A percentile compares a stretch with the other conserved stretches of the same genome.
phyloP scores from a whole-genome alignment of 768 basidiomycete species.

The Calocera viscosa region DNA sequence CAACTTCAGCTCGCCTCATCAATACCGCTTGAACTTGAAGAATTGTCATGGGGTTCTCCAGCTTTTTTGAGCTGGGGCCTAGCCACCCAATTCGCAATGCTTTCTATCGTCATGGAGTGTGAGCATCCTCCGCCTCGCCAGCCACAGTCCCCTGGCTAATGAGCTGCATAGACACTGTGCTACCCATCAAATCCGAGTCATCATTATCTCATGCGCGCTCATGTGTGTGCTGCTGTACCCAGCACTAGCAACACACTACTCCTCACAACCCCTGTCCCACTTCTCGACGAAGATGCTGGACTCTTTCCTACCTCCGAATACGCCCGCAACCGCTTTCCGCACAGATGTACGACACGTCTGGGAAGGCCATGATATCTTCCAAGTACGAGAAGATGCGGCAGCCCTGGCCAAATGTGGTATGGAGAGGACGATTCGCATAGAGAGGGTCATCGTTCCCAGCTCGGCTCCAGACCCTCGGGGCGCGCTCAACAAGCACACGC shows the following conservation, averaged over 20 bases:
- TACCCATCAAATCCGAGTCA: constrained; percentile 78
- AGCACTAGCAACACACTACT: constrained; percentile 73
- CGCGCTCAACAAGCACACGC: constrained; percentile 47
- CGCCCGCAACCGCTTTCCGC: constrained; percentile 35
- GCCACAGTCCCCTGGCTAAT: not conserved
- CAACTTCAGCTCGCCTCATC: not conserved
- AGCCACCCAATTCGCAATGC: constrained; percentile 11
- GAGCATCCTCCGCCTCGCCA: constrained; percentile 27
- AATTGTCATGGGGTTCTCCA: not conserved
- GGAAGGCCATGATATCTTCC: constrained; percentile 51
- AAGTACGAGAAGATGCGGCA: constrained; percentile 55
- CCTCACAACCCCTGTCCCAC: constrained; percentile 51
- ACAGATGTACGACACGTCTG: constrained; percentile 57
- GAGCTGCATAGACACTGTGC: constrained; percentile 57
- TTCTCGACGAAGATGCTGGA: constrained; percentile 46
- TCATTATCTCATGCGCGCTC: constrained; percentile 75
- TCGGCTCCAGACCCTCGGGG: constrained; percentile 36
- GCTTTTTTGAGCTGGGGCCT: not conserved
- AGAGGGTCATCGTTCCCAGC: constrained; percentile 61
- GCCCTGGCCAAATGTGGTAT: constrained; percentile 57
- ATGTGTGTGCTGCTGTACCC: constrained; percentile 84
- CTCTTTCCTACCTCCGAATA: constrained; percentile 38
- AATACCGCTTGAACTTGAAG: not conserved
- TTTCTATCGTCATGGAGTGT: constrained; percentile 71
- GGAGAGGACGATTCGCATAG: constrained; percentile 59